Evolutionary conservation across 306 rosid species (phyloP).

Genomic region (Styphnolobium japonicum): DNA sequence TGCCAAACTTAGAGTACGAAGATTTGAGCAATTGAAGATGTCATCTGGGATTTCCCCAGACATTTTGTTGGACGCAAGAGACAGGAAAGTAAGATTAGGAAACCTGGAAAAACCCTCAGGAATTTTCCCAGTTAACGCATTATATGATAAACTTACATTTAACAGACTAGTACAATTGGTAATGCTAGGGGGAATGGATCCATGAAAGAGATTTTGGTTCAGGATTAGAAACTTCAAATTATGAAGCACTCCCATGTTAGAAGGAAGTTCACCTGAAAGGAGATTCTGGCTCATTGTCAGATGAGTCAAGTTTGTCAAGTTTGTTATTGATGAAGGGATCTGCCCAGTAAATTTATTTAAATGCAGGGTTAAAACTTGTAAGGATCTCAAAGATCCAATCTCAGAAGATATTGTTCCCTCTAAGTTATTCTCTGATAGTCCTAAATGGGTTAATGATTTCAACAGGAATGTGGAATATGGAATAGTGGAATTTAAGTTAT

Average conservation of each 20-base stretch:
- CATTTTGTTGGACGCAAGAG: constrained; percentile 49
- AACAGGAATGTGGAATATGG: constrained; percentile 61
- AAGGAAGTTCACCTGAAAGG: constrained; percentile 79
- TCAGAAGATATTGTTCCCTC: constrained; percentile 64
- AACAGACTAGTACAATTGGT: constrained; percentile 61
- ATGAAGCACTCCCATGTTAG: constrained; percentile 57
- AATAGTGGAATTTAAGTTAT: constrained; percentile 59
- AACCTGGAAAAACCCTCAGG: constrained; percentile 63
- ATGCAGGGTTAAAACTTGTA: constrained; percentile 60
- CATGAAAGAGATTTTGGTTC: constrained; percentile 38
- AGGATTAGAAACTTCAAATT: constrained; percentile 58
- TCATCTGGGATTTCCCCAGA: constrained; percentile 79
- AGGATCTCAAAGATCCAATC: constrained; percentile 64
- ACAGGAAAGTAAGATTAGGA: constrained; percentile 60
- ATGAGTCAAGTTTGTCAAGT: constrained; percentile 60
- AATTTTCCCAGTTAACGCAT: constrained; percentile 58
- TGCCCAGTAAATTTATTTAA: constrained; percentile 59
- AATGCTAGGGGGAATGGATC: constrained; percentile 67
- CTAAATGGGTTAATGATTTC: constrained; percentile 59
- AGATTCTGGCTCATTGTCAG: constrained; percentile 59
- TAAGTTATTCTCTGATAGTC: constrained; percentile 59
- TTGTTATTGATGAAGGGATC: constrained; percentile 67
- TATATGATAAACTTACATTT: constrained; percentile 42
- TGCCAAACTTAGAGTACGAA: constrained; percentile 48
- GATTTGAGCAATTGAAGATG: constrained; percentile 69